Base-by-base conservation (phyloP, 768 basidiomycete genomes). In the Phanerochaete sordida region DNA sequence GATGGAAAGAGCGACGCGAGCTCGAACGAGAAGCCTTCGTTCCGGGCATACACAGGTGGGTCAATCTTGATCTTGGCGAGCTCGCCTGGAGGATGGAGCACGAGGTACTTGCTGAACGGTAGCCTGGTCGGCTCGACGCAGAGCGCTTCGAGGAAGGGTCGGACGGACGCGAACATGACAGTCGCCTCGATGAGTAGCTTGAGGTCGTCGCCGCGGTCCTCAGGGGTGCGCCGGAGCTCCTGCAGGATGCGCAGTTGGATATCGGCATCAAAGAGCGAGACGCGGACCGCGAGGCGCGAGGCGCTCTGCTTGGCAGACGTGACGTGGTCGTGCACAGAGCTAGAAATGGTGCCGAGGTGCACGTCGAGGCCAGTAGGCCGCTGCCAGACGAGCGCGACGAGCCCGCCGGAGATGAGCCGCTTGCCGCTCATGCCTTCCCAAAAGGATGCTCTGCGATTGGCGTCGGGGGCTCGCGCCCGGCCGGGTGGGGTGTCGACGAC, bases 71-170 rank as follows among this genome's bases (percentile, higher is more conserved):
- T 67, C 1, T 3, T 64, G 68, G 0, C 53, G 62, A 6, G 79
- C 74, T 8, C 66, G 76, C 30, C 61, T 19, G 45, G n/a, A 56
- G 84, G 83, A 0, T 27, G 24, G 12, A 49, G 27, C 27, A 76
- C 77, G n/a, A 90, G 76, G 62, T 83, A 81, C 13, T 68, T 68
- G 0, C 75, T 66, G 66, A 89, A 86, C 0, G 86, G 87, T 7
- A 90, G 59, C 1, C 71, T 68, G 49, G 81, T 79, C 0, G 89
- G 86, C 56, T 85, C 86, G 1, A 73, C 70, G 21, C 81, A 76
- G 3, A 91, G 75, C 0, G 82, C 78, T 58, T 86, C 78, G 16
- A 91, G 75, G 73, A 90, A 90, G 0, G 89, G 89, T 8, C 85
- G 76, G 35, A 86, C 80, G 0, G 85, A 75, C 59, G 87, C 88